Conservation (phyloP, 805 yeast species). For the Zygosaccharomyces pseudorouxii region DNA sequence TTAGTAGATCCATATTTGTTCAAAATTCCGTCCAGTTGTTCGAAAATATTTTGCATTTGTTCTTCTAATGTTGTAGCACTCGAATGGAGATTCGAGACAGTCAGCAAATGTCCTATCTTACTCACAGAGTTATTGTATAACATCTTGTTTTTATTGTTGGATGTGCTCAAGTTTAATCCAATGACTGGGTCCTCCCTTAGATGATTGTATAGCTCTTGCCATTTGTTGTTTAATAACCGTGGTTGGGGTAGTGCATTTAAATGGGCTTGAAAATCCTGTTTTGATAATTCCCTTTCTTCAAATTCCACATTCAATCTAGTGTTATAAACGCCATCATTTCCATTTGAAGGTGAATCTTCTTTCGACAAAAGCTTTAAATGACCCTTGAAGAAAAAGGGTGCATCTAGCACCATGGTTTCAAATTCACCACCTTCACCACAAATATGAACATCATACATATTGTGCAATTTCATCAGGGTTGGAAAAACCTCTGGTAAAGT, state of each 20-base stretch:
- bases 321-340: slow-evolving; percentile 65
- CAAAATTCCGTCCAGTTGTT: slow-evolving; percentile 39
- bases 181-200: background rate
- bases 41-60: slow-evolving; percentile 50
- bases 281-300: slow-evolving; percentile 36
- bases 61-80: slow-evolving; percentile 29
- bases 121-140: slow-evolving; percentile 11
- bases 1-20: slow-evolving; percentile 30
- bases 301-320: slow-evolving; percentile 51
- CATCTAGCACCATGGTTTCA: slow-evolving; percentile 87
- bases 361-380: slow-evolving; percentile 41
- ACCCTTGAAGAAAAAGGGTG: slow-evolving; percentile 69
- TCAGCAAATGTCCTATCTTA: slow-evolving; percentile 33
- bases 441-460: slow-evolving; percentile 74
- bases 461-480: slow-evolving; percentile 51
- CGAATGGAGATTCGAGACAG: slow-evolving; percentile 44
- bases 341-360: slow-evolving; percentile 40
- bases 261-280: slow-evolving; percentile 16
- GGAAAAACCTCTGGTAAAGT: slow-evolving; percentile 60
- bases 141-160: slow-evolving; percentile 14
- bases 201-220: slow-evolving; percentile 19
- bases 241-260: slow-evolving; percentile 39
- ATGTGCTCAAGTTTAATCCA: slow-evolving; percentile 5
- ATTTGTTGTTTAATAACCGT: slow-evolving; percentile 18
- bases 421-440: slow-evolving; percentile 99